Base-by-base conservation (phyloP, 805 yeast genomes). In the Yarrowia keelungensis region DNA sequence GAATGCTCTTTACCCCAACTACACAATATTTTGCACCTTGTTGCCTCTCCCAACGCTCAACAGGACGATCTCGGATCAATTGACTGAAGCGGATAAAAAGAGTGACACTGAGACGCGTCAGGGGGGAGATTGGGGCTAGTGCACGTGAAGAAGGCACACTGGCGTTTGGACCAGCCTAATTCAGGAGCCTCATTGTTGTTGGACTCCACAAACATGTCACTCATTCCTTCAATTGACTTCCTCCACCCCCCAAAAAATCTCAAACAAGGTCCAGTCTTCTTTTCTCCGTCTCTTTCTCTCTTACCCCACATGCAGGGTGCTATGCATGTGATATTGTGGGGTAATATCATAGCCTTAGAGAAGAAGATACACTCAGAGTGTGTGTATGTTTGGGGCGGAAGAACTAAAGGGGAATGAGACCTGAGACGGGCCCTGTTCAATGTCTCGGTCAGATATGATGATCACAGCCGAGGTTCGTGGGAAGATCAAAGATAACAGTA, bases 281-380 rank as follows among this genome's bases (percentile, higher is more conserved):
- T 26, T 26, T 5, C 32, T 26, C 32, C 32, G 32, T 26, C 32
- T 26, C 32, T 26, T 5, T 26, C 46, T 12, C 12, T 5, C 16
- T 19, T 53, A 39, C 59, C 59, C 59, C 59, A 53, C 59, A 53
- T 53, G 59, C 59, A 53, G 59, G 59, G 59, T 19, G 59, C 59
- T 38, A 53, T 53, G 58, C 58, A 53, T 53, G 58, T 53, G 58
- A 53, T 39, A 38, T 14, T 22, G 59, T 22, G 59, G 59, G 59
- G 59, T 38, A 53, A 53, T 22, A 2, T 53, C 15, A 35, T 32
- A 16, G 22, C 8, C 36, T 5, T 9, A 10, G 4, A 50, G 19
- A 32, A n/a, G 15, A 8, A 49, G 39, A 8, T n/a, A 32, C 19
- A 15, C 15, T 1, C 22, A 46, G n/a, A 12, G 14, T 10, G 14